A percentile compares a stretch with the other conserved stretches of the same genome.
phyloP scores from a whole-genome alignment of 1,139 yeast genomes.

The Debaryomycetaceae sp. region DNA sequence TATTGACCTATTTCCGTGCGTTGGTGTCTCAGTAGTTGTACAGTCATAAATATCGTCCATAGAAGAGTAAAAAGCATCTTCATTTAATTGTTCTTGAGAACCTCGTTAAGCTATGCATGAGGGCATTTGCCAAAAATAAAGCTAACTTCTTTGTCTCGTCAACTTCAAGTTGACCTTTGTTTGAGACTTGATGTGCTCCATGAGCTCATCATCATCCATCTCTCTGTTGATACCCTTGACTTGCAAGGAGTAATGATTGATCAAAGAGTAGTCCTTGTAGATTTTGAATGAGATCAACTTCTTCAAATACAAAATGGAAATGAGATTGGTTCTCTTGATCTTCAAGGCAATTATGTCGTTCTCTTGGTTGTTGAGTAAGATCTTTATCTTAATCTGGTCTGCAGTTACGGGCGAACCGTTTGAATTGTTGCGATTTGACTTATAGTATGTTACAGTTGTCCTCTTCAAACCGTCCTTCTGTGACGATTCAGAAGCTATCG shows the following conservation, averaged over 20 bases:
- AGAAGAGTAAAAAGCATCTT: not conserved
- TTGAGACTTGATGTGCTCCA: conserved; percentile 19
- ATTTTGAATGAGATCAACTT: conserved; percentile 30
- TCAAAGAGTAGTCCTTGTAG: conserved; percentile 30
- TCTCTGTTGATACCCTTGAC: conserved; percentile 10
- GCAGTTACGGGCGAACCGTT: not conserved
- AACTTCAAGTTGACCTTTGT: conserved; percentile 28
- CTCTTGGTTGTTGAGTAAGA: conserved; percentile 27
- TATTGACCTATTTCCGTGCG: too few species aligned
- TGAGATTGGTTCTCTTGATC: conserved; percentile 22
- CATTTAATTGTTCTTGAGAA: not conserved
- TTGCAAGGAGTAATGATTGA: conserved; percentile 26
- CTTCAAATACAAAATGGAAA: conserved; percentile 29
- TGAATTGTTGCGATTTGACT: not conserved
- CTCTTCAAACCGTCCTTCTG: not conserved
- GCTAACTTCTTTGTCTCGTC: conserved; percentile 16
- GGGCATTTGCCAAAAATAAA: not conserved
- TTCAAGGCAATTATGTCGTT: conserved; percentile 32
- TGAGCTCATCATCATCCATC: conserved; percentile 18
- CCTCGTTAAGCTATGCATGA: not conserved
- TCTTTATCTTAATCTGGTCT: conserved; percentile 30
- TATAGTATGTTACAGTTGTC: not conserved
- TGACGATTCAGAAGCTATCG: not conserved
- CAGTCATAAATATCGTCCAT: not conserved
- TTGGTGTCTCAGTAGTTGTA: too few species aligned